phyloP scores from a whole-genome alignment of 768 basidiomycete genomes.

The Suillus subluteus region DNA sequence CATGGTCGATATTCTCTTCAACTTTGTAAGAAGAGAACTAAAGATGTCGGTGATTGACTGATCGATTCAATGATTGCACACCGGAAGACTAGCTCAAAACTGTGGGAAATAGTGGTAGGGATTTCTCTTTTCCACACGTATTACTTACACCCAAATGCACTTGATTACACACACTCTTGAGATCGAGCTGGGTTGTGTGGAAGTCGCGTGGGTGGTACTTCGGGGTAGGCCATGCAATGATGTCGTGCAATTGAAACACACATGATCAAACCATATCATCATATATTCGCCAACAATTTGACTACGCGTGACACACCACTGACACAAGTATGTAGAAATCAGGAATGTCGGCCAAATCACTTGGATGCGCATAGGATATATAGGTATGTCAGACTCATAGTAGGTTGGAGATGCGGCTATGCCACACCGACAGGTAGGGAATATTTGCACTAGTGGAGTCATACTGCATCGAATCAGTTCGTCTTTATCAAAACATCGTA shows the following conservation, averaged over 20 bases:
- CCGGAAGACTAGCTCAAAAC: neutral
- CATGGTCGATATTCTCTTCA: neutral
- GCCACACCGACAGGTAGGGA: neutral
- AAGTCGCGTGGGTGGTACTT: neutral
- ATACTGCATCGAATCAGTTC: constrained; percentile 1
- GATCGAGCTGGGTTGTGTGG: neutral
- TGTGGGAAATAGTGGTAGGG: neutral
- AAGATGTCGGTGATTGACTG: neutral
- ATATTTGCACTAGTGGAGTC: neutral
- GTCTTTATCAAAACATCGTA: constrained; percentile 64
- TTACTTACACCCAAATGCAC: neutral
- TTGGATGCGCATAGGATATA: neutral
- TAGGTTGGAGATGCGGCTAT: neutral
- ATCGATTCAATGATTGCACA: neutral
- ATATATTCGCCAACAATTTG: neutral
- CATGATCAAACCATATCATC: neutral
- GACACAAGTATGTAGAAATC: neutral
- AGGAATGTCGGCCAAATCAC: neutral
- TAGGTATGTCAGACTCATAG: neutral
- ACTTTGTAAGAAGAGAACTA: neutral
- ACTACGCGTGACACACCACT: neutral
- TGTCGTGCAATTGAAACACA: neutral
- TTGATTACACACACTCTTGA: neutral
- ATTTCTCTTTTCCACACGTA: neutral
- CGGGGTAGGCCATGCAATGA: neutral